These are phyloP conservation scores for Suillus subalutaceus DNA, from an alignment of 768 basidiomycete genomes.

Conservation along the genomic window DNA sequence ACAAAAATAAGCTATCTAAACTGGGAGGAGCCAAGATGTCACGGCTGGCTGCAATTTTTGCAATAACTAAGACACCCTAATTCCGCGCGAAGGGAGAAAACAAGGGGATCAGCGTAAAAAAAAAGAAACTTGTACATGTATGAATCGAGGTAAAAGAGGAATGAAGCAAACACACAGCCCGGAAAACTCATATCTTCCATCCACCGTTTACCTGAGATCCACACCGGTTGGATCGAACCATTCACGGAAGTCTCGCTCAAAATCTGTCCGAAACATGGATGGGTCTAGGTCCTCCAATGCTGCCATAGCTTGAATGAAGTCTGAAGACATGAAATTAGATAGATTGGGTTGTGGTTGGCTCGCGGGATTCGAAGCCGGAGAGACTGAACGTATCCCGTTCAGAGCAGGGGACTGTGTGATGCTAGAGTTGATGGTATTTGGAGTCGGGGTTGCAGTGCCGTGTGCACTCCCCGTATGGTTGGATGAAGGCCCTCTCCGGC, in stretches of 20 bases:
- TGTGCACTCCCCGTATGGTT: too few relatives aligned
- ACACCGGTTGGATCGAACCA: constrained; percentile 65
- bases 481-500: too few relatives aligned
- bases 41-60: constrained; percentile 24
- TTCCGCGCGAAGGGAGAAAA: constrained; percentile 16
- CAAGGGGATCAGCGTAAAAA: constrained; percentile 4
- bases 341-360: constrained; percentile 18
- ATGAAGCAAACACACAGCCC: constrained; percentile 12
- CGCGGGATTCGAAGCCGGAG: constrained; percentile 26
- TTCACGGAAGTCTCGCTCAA: constrained; percentile 74
- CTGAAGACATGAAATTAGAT: constrained; percentile 26
- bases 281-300: constrained; percentile 41
- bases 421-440: too few relatives aligned
- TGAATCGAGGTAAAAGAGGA: constrained; percentile 15
- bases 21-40: constrained; percentile 12
- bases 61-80: constrained; percentile 29
- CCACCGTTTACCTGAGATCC: constrained; percentile 26
- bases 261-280: constrained; percentile 46
- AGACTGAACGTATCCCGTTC: constrained; percentile 32
- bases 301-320: constrained; percentile 50
- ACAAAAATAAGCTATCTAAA: constrained; percentile 16
- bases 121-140: constrained; percentile 21
- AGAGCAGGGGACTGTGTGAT: constrained; percentile 26
- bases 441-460: too few relatives aligned
- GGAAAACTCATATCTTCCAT: constrained; percentile 10